Evolutionary conservation across 768 basidiomycete species (phyloP), one percentile per base, ranked within the genome.

Genomic region (Mycena chlorophos): DNA sequence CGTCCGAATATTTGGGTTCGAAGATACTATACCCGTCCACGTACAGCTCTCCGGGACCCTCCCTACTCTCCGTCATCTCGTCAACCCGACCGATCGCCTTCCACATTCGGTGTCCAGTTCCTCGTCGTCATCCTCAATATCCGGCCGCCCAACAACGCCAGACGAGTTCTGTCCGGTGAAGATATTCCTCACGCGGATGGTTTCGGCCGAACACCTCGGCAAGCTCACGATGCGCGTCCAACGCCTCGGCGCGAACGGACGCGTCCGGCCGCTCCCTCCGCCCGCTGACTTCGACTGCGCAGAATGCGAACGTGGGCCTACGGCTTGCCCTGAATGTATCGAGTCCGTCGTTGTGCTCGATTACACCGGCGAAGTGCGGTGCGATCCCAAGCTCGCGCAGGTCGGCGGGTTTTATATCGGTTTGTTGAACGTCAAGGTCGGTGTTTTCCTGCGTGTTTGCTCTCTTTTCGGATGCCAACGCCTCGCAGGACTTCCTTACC

Each of bases 401-500:
- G 45, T 46, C 10, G 45, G 45, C n/a, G 45, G 45, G 45, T 46
- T 46, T 27, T 12, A 25, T 39, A 27, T 43, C 39, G 46, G 38
- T 6, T 22, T 20, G 16, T 30, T n/a, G 26, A 46, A 25, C 45
- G 45, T 46, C 45, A 46, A 46, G 45, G 45, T 46, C 31, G 20
- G 40, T 42, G 8, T 42, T 26, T 16, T 25, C 49, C 17, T 34
- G 28, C 10, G 60, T 30, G 57, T 29, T 40, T 2, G 22, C 49
- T 29, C 52, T 31, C 52, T 51, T 55, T 29, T 62, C 28, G 30
- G 42, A 31, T 17, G 31, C 31, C 38, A 38, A 42, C 3, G 39
- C 51, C 31, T 38, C 38, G 40, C 45, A 87, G 86, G 86, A 88
- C 61, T 86, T 78, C 55, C 74, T 88, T 27, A 73, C 77, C 16